Evolutionary conservation across 805 yeast genomes (phyloP), one percentile per base, ranked within the genome.

Genomic region (Nakazawaea wyomingensis): DNA sequence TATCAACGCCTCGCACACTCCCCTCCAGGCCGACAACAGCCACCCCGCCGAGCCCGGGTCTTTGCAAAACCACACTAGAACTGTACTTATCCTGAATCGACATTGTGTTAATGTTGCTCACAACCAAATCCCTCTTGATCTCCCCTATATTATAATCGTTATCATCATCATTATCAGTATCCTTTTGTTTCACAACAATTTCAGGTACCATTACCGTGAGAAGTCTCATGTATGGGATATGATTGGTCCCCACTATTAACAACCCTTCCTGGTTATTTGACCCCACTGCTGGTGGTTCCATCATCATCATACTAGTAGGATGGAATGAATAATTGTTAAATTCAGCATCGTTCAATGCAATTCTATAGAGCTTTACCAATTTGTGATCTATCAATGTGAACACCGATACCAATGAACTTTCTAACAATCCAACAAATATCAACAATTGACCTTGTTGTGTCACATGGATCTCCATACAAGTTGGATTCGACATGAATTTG

Each of bases 11-110:
- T 35, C 88, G 56, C 1, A 83, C 53, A 0, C 57, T 47, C 0
- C 90, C 91, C 56, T 82, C 89, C 49, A 83, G 89, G 3, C 88
- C 81, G 38, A 73, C 62, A 0, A 81, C 66, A 87, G 89, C 82
- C 1, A 82, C 41, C 0, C 89, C 90, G 20, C 60, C 52, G 16
- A 49, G 49, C 7, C 48, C 46, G 4, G 55, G 52, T 35, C 66
- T 51, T 9, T 52, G 22, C 2, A 53, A 26, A 3, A 83, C 55
- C 11, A 64, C 51, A 0, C 84, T 71, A 41, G 63, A 70, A 2
- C 83, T 76, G 52, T 68, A 83, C 55, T 80, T 80, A 52, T 82
- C 87, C 57, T 84, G 90, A 1, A 88, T 86, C 1, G 85, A 67
- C 46, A 69, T 47, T 0, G 86, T 70, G 48, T 66, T 70, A 40